Evolutionary conservation across 2,329 filamentous ascomycete genomes (phyloP).

Genomic region (Aspergillus aculeatus): DNA sequence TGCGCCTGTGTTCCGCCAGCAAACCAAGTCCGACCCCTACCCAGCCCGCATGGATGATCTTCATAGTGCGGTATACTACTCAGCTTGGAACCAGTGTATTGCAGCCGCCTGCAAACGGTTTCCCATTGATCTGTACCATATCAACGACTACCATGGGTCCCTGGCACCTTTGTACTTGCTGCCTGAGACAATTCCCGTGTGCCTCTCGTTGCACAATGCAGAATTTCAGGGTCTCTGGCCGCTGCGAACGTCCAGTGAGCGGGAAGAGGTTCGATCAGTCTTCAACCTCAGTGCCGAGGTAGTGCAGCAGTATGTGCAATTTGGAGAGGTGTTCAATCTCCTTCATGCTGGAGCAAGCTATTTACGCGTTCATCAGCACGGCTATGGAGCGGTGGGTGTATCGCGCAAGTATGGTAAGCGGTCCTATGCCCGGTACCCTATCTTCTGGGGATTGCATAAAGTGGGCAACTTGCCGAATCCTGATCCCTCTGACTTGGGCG

Average conservation of each 20-base stretch:
- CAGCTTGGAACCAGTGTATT: conserved; percentile 68
- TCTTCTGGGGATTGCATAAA: conserved; percentile 64
- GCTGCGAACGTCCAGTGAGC: conserved; percentile 60
- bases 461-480: conserved; percentile 64
- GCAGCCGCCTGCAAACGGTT: conserved; percentile 62
- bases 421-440: conserved; percentile 65
- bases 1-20: conserved; percentile 63
- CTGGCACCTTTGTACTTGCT: conserved; percentile 64
- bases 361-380: conserved; percentile 63
- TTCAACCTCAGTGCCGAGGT: conserved; percentile 60
- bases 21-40: conserved; percentile 62
- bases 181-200: conserved; percentile 59
- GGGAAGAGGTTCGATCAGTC: conserved; percentile 61
- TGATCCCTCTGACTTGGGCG: conserved; percentile 55
- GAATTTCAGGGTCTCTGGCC: conserved; percentile 69
- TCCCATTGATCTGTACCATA: conserved; percentile 62
- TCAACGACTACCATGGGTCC: conserved; percentile 64
- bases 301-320: conserved; percentile 62
- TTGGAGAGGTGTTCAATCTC: conserved; percentile 66
- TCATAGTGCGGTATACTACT: conserved; percentile 65
- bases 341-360: conserved; percentile 64
- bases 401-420: conserved; percentile 67
- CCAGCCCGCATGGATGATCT: conserved; percentile 67
- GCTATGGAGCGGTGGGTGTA: conserved; percentile 65
- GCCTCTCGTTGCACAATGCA: conserved; percentile 65